Conservation (phyloP, 1,284 basidiomycete genomes). For the Hypsizygus ulmarius region DNA sequence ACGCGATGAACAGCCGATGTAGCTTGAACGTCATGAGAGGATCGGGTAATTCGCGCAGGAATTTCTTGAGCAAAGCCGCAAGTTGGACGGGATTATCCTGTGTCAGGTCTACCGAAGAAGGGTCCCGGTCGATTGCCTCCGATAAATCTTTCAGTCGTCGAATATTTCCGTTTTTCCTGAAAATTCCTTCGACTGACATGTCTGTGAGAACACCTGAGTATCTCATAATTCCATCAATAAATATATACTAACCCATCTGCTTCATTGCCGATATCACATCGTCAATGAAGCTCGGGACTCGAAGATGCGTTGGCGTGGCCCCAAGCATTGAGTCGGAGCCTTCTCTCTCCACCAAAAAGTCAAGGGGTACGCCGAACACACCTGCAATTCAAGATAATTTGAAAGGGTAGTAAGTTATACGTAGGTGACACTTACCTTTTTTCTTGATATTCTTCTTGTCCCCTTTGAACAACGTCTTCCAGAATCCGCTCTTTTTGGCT, state of each 20-base stretch:
- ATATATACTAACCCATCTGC: conserved; percentile 84
- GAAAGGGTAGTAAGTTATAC: background rate
- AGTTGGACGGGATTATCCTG: conserved; percentile 98
- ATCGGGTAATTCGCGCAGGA: conserved; percentile 94
- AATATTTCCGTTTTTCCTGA: conserved; percentile 98
- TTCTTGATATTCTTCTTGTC: conserved; percentile 89
- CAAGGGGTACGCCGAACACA: conserved; percentile 91
- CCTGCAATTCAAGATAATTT: conserved; percentile 35
- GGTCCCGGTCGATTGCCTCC: conserved; percentile 92
- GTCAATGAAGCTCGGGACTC: conserved; percentile 96
- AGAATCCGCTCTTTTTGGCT: conserved; percentile 91
- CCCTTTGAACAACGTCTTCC: conserved; percentile 96
- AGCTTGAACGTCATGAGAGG: conserved; percentile 94
- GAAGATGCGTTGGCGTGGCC: conserved; percentile 80
- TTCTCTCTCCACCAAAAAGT: conserved; percentile 92
- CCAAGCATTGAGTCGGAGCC: conserved; percentile 93
- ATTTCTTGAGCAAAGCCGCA: conserved; percentile 95
- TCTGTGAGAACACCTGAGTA: conserved; percentile 47
- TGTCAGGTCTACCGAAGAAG: conserved; percentile 84
- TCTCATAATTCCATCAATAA: conserved; percentile 4
- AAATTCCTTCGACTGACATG: conserved; percentile 98
- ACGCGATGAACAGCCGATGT: conserved; percentile 85
- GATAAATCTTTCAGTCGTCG: conserved; percentile 87
- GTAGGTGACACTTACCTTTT: conserved; percentile 64
- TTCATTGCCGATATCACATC: conserved; percentile 98